phyloP scores from a whole-genome alignment of 1,139 yeast species.

The Barnettozyma hawaiiensis region DNA sequence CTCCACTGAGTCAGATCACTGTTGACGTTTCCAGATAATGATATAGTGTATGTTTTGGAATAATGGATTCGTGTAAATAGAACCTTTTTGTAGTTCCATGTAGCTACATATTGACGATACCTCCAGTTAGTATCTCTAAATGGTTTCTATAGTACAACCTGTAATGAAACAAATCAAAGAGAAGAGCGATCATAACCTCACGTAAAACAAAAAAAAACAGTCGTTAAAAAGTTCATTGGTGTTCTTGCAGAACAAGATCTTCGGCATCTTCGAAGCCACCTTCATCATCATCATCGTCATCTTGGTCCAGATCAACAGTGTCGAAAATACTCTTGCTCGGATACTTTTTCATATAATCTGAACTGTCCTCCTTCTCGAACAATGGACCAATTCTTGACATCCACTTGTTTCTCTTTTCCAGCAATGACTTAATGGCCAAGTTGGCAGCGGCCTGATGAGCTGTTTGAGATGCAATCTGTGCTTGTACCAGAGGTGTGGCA shows the following conservation, averaged over 20 bases:
- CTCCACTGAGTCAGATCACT: constrained; percentile 25
- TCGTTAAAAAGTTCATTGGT: constrained; percentile 10
- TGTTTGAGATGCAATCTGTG: constrained; percentile 31
- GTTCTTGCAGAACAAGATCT: constrained; percentile 18
- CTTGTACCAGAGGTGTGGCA: constrained; percentile 25
- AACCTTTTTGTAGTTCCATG: neutral
- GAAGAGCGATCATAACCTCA: neutral
- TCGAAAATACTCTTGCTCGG: constrained; percentile 62
- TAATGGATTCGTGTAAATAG: constrained; percentile 4
- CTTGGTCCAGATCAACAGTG: constrained; percentile 48
- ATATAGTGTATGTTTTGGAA: neutral
- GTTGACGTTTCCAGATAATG: constrained; percentile 13
- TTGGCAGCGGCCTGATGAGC: constrained; percentile 54
- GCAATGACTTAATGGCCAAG: constrained; percentile 67
- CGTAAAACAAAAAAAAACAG: neutral
- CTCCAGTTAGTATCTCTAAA: too few species aligned
- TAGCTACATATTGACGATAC: too few species aligned
- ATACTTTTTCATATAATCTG: constrained; percentile 64
- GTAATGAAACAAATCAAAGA: too few species aligned
- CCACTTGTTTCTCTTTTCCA: constrained; percentile 89
- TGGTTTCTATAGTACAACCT: too few species aligned
- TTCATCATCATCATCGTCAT: constrained; percentile 40
- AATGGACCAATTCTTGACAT: constrained; percentile 82
- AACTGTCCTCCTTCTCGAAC: constrained; percentile 49
- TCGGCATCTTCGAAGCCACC: constrained; percentile 31